Conservation (phyloP, 106 monocot genomes). For the Acorus calamus region DNA sequence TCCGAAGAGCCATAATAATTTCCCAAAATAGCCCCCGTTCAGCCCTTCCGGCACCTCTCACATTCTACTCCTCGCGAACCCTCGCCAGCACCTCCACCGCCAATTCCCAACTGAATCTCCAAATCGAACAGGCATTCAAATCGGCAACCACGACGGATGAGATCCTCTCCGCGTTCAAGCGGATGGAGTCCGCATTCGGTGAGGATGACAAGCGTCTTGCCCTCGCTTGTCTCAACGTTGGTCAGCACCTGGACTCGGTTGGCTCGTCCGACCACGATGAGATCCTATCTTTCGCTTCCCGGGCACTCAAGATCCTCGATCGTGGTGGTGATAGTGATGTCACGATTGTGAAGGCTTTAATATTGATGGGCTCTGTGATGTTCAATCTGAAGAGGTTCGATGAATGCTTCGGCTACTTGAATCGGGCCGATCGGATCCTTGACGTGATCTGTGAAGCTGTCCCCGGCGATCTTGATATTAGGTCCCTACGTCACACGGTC, state of each 20-base stretch:
- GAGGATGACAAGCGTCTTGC: slow-evolving; percentile 37
- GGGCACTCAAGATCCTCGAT: slow-evolving; percentile 44
- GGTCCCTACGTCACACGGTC: slow-evolving; percentile 30
- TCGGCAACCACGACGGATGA: slow-evolving; percentile 52
- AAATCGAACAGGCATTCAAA: slow-evolving; percentile 58
- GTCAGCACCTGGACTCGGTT: slow-evolving; percentile 33
- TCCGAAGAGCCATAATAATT: not conserved
- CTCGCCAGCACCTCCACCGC: too few species aligned
- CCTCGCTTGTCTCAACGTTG: slow-evolving; percentile 37
- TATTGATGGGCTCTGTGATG: slow-evolving; percentile 41
- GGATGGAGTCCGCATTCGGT: slow-evolving; percentile 29
- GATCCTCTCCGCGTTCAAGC: slow-evolving; percentile 43
- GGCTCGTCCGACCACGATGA: slow-evolving; percentile 22
- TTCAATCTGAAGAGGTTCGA: slow-evolving; percentile 33
- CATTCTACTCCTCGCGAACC: too few species aligned
- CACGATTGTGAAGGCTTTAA: slow-evolving; percentile 41
- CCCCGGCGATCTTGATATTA: slow-evolving; percentile 20
- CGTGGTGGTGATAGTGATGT: slow-evolving; percentile 32
- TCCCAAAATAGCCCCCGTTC: slow-evolving; percentile 9
- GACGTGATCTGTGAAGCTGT: slow-evolving; percentile 22
- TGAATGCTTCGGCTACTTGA: slow-evolving; percentile 64
- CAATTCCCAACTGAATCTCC: slow-evolving; percentile 6
- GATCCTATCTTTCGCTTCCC: slow-evolving; percentile 43
- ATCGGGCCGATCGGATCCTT: slow-evolving; percentile 43
- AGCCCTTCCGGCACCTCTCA: too few species aligned